phyloP scores from a whole-genome alignment of 208 protist species.

The Acanthamoeba triangularis region DNA sequence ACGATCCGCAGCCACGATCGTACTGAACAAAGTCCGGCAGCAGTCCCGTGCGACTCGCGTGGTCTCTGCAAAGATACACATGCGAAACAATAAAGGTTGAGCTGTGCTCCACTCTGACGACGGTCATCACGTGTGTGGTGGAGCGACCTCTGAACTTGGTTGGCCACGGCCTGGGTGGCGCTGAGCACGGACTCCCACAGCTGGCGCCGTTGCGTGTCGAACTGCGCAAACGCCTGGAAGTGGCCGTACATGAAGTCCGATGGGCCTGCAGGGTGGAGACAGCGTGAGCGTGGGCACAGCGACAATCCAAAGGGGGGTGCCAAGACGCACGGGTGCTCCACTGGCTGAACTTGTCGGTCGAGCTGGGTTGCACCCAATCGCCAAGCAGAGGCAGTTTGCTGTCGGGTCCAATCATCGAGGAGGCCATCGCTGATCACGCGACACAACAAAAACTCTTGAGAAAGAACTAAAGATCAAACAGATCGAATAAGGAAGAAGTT shows the following conservation, averaged over 20 bases:
- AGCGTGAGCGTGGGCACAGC: not conserved
- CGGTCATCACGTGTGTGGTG: not conserved
- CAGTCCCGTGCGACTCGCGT: not conserved
- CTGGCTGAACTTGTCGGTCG: conserved; percentile 9
- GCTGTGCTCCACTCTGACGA: not conserved
- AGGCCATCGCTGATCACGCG: not conserved
- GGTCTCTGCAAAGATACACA: not conserved
- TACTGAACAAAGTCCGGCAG: conserved; percentile 47
- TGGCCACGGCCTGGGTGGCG: conserved; percentile 19
- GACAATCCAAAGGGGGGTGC: not conserved
- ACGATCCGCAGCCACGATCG: not conserved
- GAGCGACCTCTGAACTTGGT: not conserved
- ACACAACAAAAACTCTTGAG: not conserved
- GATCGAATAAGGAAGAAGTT: not conserved
- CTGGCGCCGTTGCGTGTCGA: not conserved
- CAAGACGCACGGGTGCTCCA: not conserved
- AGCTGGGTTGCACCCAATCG: conserved; percentile 35
- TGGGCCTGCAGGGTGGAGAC: not conserved
- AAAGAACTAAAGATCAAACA: too few species aligned
- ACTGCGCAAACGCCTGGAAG: conserved; percentile 23
- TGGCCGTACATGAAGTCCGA: conserved; percentile 69
- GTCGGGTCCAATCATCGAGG: conserved; percentile 17
- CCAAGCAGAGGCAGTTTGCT: conserved; percentile 42
- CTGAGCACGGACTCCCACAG: conserved; percentile 16
- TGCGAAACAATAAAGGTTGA: not conserved